phyloP scores from a whole-genome alignment of 2,329 filamentous ascomycete genomes.

The Paracamarosporium sp. region DNA sequence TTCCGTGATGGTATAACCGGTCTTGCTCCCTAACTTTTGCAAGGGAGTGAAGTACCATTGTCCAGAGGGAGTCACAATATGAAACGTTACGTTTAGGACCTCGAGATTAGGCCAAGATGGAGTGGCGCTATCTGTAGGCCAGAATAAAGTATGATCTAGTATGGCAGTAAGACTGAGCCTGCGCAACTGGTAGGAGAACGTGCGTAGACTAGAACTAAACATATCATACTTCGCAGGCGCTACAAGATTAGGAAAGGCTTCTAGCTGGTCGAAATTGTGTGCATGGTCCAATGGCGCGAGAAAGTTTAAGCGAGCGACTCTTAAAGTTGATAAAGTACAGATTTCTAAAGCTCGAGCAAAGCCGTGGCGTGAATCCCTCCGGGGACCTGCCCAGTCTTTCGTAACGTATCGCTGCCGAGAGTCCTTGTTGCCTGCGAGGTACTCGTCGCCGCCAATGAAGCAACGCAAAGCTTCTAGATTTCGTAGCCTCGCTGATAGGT shows the following conservation, averaged over 20 bases:
- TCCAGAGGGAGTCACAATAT: conserved; percentile 14
- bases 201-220: conserved; percentile 4
- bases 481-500: neutral
- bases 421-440: neutral
- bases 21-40: too few species aligned
- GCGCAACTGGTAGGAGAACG: conserved; percentile 1
- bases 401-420: neutral
- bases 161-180: neutral
- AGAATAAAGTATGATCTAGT: conserved; percentile 1
- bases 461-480: neutral
- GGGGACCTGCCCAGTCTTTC: neutral
- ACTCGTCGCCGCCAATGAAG: neutral
- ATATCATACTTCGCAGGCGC: neutral
- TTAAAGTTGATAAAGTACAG: neutral
- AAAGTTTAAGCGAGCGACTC: neutral
- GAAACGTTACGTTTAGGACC: conserved; percentile 13
- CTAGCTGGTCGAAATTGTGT: neutral
- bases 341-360: neutral
- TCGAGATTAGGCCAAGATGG: conserved; percentile 17
- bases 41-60: conserved; percentile 24
- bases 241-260: neutral
- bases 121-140: neutral
- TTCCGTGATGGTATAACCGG: too few species aligned
- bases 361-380: conserved; percentile 1
- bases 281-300: neutral